These are phyloP conservation scores for Talaromyces nanjingensis DNA, from an alignment of 495 filamentous ascomycete genomes.

Conservation along the genomic window DNA sequence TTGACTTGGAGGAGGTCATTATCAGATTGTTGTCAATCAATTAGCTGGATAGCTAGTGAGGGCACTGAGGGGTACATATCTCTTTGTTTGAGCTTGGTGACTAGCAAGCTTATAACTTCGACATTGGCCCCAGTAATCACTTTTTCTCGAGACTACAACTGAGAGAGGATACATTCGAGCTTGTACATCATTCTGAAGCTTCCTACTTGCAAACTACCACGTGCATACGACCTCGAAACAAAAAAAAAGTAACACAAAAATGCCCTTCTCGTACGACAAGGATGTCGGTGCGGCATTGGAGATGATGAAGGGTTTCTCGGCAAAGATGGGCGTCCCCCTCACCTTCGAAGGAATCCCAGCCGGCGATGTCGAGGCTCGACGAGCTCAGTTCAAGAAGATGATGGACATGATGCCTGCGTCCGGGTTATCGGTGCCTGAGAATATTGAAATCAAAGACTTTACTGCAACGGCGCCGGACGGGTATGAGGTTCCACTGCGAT, in stretches of 20 bases:
- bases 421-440: background rate
- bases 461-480: background rate
- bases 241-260: background rate
- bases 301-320: background rate
- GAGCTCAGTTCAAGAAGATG: background rate
- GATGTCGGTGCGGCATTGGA: background rate
- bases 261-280: conserved; percentile 1
- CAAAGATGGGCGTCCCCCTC: background rate
- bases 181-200: background rate
- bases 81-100: background rate
- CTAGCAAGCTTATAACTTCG: background rate
- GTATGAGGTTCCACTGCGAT: background rate
- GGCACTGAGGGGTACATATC: background rate
- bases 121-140: background rate
- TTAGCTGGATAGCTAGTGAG: background rate
- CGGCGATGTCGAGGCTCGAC: background rate
- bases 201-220: background rate
- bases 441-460: background rate
- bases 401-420: background rate
- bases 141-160: background rate
- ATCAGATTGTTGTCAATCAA: background rate
- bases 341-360: background rate
- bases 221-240: background rate
- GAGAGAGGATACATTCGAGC: background rate
- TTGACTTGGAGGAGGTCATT: background rate